Base-by-base conservation (phyloP, 148 eudicot genomes). In the Chenopodium suecicum region DNA sequence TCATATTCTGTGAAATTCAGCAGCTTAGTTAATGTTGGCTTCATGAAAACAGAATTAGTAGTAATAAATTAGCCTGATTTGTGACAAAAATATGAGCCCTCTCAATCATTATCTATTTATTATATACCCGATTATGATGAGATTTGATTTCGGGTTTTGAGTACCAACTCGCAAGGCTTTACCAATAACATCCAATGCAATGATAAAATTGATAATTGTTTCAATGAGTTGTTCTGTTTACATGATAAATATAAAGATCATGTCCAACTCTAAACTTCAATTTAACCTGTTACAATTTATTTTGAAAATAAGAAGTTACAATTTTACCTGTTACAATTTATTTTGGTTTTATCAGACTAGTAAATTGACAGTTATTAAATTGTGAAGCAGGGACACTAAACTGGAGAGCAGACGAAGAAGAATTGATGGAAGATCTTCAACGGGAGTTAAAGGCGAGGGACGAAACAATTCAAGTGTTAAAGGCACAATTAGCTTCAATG, bases 401-500 rank as follows among this genome's bases (percentile, higher is more conserved):
- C 72, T 88, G 90, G 90, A 86, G 81, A 81, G 75, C 70, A 75
- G 89, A 88, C 70, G 91, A 88, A 72, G 89, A 89, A 75, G 86
- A 85, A 8, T 32, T 86, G 64, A 29, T 84, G 83, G 86, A 86
- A 70, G 91, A 93, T 82, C 52, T 93, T 68, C 86, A 86, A 81
- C 84, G 66, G 52, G 91, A 93, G 80, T 11, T 90, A 86, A 86
- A 79, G 68, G 87, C 78, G 8, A 94, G 89, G 80, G 94, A 91
- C 70, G 91, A 92, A 77, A 91, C 80, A 4, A 91, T 94, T 47
- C 78, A 83, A 80, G 47, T 72, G 37, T 80, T 92, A 54, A 75
- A 92, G 68, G 82, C 83, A 23, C 84, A 86, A 58, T 48, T 92
- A 64, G 89, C 86, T 72, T 80, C 88, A 22, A 80, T 91, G 91